A percentile compares a stretch with the other conserved stretches of the same genome.
These are phyloP conservation scores for Saccharomycopsis selenospora DNA, from an alignment of 805 yeast species.

Conservation along the genomic window DNA sequence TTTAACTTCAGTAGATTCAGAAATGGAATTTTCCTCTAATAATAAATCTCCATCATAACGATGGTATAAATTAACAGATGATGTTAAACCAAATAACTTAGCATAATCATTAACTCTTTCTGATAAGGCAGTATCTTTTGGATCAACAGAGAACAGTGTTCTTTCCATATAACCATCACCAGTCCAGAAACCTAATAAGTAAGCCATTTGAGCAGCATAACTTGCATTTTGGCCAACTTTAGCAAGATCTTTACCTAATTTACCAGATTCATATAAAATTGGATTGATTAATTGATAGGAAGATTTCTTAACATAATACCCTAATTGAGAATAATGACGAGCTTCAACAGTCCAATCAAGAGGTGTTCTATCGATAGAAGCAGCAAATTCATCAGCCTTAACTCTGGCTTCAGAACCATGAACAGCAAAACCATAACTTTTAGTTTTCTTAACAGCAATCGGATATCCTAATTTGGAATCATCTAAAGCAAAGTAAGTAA, in stretches of 20 bases:
- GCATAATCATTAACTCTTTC: constrained; percentile 26
- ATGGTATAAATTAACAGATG: too few species aligned
- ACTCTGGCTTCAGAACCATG: constrained; percentile 25
- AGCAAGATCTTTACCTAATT: constrained; percentile 27
- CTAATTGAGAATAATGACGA: constrained; percentile 29
- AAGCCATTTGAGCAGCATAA: constrained; percentile 30
- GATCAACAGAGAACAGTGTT: constrained; percentile 29
- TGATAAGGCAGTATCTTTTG: constrained; percentile 25
- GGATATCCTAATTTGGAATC: constrained; percentile 7
- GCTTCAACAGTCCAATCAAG: constrained; percentile 37
- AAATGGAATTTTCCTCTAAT: too few species aligned
- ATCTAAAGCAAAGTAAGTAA: constrained; percentile 24
- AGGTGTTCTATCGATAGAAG: constrained; percentile 17
- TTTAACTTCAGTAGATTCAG: too few species aligned
- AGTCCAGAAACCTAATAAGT: constrained; percentile 37
- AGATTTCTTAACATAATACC: constrained; percentile 26
- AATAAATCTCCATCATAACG: too few species aligned
- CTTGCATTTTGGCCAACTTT: constrained; percentile 21
- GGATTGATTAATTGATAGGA: constrained; percentile 34
- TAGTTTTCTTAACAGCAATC: constrained; percentile 26
- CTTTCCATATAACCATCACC: constrained; percentile 31
- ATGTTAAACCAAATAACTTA: constrained; percentile 25
- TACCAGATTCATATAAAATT: constrained; percentile 30
- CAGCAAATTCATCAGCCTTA: constrained; percentile 25
- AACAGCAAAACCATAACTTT: constrained; percentile 22